Evolutionary conservation across 208 protist genomes (phyloP), one percentile per base, ranked within the genome.

Genomic region (Sergeia podlipaevii): DNA sequence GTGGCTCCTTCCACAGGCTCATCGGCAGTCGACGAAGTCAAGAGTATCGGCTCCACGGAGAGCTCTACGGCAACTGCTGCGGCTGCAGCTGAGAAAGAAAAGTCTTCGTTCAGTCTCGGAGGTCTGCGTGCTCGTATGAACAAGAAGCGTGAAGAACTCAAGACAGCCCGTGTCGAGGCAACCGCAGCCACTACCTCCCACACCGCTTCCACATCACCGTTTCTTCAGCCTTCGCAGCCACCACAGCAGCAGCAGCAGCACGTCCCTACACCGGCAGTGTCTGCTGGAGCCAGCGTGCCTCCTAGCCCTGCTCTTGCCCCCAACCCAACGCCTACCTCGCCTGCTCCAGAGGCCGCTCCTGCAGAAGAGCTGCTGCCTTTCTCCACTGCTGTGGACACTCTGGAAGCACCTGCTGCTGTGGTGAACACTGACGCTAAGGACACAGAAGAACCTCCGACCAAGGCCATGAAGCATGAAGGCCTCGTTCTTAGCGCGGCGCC

Each of bases 101-200:
- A 59, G 4, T 27, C 18, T 6, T 42, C 32, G 6, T 60, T 85
- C 23, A 77, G 70, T 26, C 70, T 89, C 20, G 71, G 59, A 26
- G 74, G 70, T 43, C 67, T 89, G n/a, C 70, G 70, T 54, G 81
- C 64, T 26, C 73, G 77, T 11, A 75, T 89, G 73, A 44, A 64
- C 4, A 71, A 66, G 42, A 81, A 80, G 48, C 57, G 62, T 21
- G 77, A 80, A 23, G 81, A 85, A 53, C 60, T 89, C 10, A 68
- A 77, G 48, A 33, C 52, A 38, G 28, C 52, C 4, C 36, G 54
- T 1, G 51, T 57, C 11, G 70, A 71, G 48, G 39, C 58, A 10
- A 26, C 62, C 20, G 32, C 60, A 2, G 46, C 49, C 18, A 21
- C 46, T 1, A 67, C 78, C 29, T 41, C 54, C 18, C 48, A 26